Percentiles rank a stretch among this genome's conserved stretches.
These are phyloP conservation scores for Naematelia encephala DNA, from an alignment of 768 basidiomycete genomes.

Conservation along the genomic window DNA sequence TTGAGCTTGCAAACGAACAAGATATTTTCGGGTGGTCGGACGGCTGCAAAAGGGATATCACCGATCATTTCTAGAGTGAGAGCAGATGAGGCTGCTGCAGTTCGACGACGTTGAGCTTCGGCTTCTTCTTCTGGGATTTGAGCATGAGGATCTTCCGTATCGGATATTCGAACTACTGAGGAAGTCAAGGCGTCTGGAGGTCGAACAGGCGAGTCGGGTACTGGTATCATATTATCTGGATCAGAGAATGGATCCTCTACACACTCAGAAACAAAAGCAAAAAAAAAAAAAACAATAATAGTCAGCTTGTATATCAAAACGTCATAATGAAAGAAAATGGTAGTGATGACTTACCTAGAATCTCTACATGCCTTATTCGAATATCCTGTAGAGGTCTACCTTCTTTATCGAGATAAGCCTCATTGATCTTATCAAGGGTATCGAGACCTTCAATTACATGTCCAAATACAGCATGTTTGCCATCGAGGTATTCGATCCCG, in stretches of 20 bases:
- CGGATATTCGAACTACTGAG: slow-evolving; percentile 72
- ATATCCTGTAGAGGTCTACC: slow-evolving; percentile 91
- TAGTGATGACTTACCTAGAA: slow-evolving; percentile 75
- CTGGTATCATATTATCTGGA: slow-evolving; percentile 68
- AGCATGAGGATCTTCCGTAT: slow-evolving; percentile 85
- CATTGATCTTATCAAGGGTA: slow-evolving; percentile 86
- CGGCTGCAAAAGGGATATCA: slow-evolving; percentile 95
- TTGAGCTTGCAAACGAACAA: slow-evolving; percentile 99
- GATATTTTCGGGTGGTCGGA: slow-evolving; percentile 96
- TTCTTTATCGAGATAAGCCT: slow-evolving; percentile 80
- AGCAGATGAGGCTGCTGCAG: slow-evolving; percentile 86
- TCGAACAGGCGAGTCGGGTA: slow-evolving; percentile 70
- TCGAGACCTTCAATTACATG: slow-evolving; percentile 92
- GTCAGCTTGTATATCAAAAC: no score
- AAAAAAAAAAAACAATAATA: no score
- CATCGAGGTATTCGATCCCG: slow-evolving; percentile 91
- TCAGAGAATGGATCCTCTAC: slow-evolving; percentile 94
- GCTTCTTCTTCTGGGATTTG: slow-evolving; percentile 81
- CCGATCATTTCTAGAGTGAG: slow-evolving; percentile 99
- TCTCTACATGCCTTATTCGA: slow-evolving; percentile 88
- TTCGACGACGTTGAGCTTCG: slow-evolving; percentile 73
- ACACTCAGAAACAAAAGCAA: no score
- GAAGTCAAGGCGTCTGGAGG: slow-evolving; percentile 65
- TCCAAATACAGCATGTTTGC: slow-evolving; percentile 90
- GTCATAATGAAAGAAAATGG: no score